phyloP scores from a whole-genome alignment of 441 rosid genomes.

The Rhodomyrtus psidioides region DNA sequence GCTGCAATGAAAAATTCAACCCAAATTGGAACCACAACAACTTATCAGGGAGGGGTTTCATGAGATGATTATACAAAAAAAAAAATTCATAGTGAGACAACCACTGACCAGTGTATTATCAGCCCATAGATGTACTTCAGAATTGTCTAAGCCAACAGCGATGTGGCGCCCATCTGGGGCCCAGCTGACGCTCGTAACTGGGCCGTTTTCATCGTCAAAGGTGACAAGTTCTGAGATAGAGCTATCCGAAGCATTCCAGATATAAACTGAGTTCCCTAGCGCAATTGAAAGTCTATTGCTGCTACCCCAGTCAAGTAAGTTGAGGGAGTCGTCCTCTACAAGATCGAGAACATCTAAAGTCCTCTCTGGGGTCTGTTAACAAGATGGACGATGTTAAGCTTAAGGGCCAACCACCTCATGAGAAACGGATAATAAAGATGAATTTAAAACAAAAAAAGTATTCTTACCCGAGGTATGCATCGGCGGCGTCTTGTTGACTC shows the following conservation, averaged over 20 bases:
- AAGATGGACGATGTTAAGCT: neutral
- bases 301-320: slow-evolving; percentile 70
- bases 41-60: neutral
- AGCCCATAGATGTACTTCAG: slow-evolving; percentile 57
- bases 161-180: slow-evolving; percentile 67
- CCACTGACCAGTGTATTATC: slow-evolving; percentile 28
- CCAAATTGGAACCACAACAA: neutral
- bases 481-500: slow-evolving; percentile 37
- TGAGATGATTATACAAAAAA: neutral
- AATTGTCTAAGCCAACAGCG: slow-evolving; percentile 62
- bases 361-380: slow-evolving; percentile 44
- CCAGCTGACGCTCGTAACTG: slow-evolving; percentile 72
- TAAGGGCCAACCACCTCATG: neutral
- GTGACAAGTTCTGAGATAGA: slow-evolving; percentile 62
- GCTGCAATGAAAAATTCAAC: slow-evolving; percentile 9
- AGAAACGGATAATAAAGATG: too few relatives aligned
- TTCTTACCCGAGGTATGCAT: slow-evolving; percentile 48
- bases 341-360: slow-evolving; percentile 67
- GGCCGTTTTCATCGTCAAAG: slow-evolving; percentile 49
- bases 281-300: slow-evolving; percentile 25
- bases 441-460: too few relatives aligned
- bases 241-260: slow-evolving; percentile 60
- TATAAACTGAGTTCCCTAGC: slow-evolving; percentile 22
- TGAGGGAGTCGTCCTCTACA: slow-evolving; percentile 59
- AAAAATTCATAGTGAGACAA: neutral